phyloP scores from a whole-genome alignment of 2,329 filamentous ascomycete genomes.

The Talaromyces sp. region DNA sequence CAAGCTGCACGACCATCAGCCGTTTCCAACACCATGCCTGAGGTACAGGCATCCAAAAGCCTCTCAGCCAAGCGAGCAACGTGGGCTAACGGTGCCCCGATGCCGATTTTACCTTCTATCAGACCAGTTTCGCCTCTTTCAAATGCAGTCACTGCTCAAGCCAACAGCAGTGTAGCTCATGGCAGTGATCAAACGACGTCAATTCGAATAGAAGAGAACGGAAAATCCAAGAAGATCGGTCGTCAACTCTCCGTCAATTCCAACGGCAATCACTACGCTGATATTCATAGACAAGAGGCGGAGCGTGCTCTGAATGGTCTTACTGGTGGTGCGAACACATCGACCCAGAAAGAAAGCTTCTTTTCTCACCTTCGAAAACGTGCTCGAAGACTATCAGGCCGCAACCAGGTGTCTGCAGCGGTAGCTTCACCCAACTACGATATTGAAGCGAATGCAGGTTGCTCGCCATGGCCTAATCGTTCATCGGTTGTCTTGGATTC shows the following conservation, averaged over 20 bases:
- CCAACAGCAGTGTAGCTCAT: constrained; percentile 58
- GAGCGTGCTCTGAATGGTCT: constrained; percentile 85
- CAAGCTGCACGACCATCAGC: constrained; percentile 37
- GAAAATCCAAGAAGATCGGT: constrained; percentile 85
- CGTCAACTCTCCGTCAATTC: constrained; percentile 90
- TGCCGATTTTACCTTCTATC: constrained; percentile 93
- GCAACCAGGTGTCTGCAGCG: constrained; percentile 77
- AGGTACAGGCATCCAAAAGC: constrained; percentile 46
- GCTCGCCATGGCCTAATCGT: constrained; percentile 80
- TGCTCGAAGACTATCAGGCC: constrained; percentile 83
- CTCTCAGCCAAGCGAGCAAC: constrained; percentile 77
- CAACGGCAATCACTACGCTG: constrained; percentile 86
- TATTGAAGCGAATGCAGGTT: constrained; percentile 86
- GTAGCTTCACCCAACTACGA: constrained; percentile 68
- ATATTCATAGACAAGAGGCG: constrained; percentile 83
- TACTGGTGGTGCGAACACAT: constrained; percentile 68
- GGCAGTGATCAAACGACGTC: constrained; percentile 45
- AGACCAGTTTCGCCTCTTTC: constrained; percentile 94
- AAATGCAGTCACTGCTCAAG: constrained; percentile 85
- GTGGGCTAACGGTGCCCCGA: constrained; percentile 84
- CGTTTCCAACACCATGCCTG: constrained; percentile 37
- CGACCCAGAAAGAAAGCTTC: constrained; percentile 87
- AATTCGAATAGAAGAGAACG: constrained; percentile 37
- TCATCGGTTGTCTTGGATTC: constrained; percentile 75
- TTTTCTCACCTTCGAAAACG: constrained; percentile 96